These are phyloP conservation scores for Cryptomeria japonica DNA, from an alignment of 75 land plant species.

Conservation along the genomic window DNA sequence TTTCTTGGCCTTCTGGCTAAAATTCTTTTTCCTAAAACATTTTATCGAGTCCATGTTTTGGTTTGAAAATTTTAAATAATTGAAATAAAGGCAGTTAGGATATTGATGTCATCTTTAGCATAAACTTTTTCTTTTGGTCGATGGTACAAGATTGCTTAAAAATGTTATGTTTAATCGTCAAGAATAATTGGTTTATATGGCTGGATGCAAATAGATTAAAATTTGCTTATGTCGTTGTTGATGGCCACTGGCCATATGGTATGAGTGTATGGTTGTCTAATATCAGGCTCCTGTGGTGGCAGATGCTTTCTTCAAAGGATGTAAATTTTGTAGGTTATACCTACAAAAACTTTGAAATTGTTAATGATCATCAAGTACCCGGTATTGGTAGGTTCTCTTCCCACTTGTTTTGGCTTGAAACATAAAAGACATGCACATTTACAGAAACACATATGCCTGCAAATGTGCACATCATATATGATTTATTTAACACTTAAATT, in stretches of 20 bases:
- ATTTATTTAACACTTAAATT: background rate
- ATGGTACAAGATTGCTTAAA: background rate
- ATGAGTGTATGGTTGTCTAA: background rate
- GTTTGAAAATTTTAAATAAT: background rate
- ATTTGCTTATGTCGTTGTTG: background rate
- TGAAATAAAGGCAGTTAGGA: background rate
- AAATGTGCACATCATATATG: background rate
- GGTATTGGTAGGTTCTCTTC: constrained; percentile 64
- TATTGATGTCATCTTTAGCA: background rate
- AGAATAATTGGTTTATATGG: background rate
- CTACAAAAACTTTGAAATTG: constrained; percentile 93
- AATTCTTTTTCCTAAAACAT: background rate
- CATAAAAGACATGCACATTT: background rate
- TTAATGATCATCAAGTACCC: constrained; percentile 63
- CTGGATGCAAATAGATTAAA: background rate
- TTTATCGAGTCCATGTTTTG: background rate
- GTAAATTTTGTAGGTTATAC: constrained; percentile 97
- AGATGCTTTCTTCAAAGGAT: constrained; percentile 98
- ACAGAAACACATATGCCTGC: background rate
- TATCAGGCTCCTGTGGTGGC: constrained; percentile 11
- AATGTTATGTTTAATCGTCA: background rate
- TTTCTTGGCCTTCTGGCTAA: background rate
- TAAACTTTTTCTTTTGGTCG: background rate
- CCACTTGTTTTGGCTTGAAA: background rate
- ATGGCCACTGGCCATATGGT: background rate